A percentile compares a stretch with the other conserved stretches of the same genome.
phyloP scores from a whole-genome alignment of 2,329 filamentous ascomycete species.

The Sclerotinia nivalis region DNA sequence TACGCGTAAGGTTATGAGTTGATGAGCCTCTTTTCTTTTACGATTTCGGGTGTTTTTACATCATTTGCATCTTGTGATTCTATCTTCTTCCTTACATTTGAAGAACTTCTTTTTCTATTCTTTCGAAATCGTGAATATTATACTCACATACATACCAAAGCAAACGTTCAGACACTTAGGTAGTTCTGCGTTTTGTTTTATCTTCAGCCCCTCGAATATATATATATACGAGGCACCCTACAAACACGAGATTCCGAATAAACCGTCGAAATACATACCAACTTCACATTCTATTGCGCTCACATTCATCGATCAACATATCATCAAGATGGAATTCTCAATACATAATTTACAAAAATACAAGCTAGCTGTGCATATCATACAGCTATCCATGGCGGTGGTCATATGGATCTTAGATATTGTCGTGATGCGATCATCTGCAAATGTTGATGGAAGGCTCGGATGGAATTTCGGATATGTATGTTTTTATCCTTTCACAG shows the following conservation, averaged over 20 bases:
- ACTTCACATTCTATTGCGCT: neutral
- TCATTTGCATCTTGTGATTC: neutral
- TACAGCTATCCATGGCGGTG: conserved; percentile 56
- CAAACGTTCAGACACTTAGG: neutral
- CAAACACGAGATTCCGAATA: neutral
- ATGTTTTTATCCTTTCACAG: conserved; percentile 39
- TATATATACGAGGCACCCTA: neutral
- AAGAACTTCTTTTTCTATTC: neutral
- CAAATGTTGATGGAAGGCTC: conserved; percentile 57
- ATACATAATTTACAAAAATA: conserved; percentile 40
- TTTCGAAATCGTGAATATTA: neutral
- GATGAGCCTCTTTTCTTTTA: conserved; percentile 17
- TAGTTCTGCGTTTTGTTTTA: neutral
- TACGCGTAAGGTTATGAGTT: conserved; percentile 14
- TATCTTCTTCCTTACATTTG: neutral
- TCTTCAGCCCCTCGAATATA: conserved; percentile 9
- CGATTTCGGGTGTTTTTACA: neutral
- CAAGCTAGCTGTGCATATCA: conserved; percentile 59
- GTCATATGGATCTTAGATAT: conserved; percentile 62
- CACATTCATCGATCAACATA: neutral
- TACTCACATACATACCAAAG: neutral
- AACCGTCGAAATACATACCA: neutral
- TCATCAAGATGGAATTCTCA: conserved; percentile 37
- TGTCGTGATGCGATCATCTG: conserved; percentile 55
- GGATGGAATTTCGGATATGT: conserved; percentile 67